Conservation (phyloP, 306 rosid species). For the Notholithocarpus densiflorus region DNA sequence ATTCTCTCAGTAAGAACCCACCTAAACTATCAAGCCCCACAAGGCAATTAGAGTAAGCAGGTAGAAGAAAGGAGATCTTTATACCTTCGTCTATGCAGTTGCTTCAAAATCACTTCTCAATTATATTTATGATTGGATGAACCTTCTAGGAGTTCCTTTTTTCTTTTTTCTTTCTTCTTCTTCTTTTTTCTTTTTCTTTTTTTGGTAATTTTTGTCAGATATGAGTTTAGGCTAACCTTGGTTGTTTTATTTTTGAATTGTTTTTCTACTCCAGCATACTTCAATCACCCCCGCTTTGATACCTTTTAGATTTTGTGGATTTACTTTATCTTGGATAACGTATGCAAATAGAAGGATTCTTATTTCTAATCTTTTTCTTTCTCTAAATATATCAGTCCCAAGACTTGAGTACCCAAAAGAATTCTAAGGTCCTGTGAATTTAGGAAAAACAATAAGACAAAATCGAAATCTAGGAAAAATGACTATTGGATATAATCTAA, state of each 20-base stretch:
- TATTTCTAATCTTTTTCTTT: not conserved
- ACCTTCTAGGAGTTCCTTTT: not conserved
- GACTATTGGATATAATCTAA: not conserved
- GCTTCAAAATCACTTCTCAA: slow-evolving; percentile 4
- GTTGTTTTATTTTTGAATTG: too few species aligned
- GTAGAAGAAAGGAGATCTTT: too few species aligned
- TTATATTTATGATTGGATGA: slow-evolving; percentile 17
- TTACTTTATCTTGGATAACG: not conserved
- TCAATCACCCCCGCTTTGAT: not conserved
- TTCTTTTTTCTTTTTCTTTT: too few species aligned
- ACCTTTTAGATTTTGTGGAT: not conserved
- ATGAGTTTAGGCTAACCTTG: too few species aligned
- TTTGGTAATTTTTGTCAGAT: too few species aligned
- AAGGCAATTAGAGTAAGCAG: too few species aligned
- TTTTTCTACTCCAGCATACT: too few species aligned
- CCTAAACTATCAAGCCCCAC: too few species aligned
- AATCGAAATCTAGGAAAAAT: too few species aligned
- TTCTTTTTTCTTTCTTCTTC: too few species aligned
- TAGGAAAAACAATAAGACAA: not conserved
- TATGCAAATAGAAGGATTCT: not conserved
- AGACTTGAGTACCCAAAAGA: not conserved
- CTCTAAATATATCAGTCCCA: not conserved
- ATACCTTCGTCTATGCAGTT: too few species aligned
- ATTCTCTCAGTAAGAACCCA: too few species aligned
- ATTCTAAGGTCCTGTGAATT: not conserved